Conservation (phyloP, 2,329 filamentous ascomycete species). For the Pseudonectria buxi region DNA sequence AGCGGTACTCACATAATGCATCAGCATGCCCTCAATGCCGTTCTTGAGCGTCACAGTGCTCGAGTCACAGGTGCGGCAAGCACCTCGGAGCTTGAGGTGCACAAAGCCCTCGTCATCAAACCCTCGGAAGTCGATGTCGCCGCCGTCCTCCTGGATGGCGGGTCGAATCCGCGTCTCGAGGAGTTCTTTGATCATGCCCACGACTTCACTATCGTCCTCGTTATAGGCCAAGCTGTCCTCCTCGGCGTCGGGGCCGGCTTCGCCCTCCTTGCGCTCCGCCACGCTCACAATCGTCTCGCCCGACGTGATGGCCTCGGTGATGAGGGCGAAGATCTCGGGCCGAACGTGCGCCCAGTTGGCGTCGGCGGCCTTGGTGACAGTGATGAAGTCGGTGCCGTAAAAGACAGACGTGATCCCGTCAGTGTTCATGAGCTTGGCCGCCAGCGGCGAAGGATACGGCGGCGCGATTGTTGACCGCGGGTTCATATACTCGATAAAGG, state of each 20-base stretch:
- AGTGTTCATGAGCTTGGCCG: conserved; percentile 82
- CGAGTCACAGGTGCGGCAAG: conserved; percentile 92
- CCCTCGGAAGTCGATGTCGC: conserved; percentile 91
- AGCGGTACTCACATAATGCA: conserved; percentile 71
- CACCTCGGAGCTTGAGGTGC: conserved; percentile 79
- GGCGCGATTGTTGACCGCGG: conserved; percentile 83
- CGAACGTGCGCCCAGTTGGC: conserved; percentile 93
- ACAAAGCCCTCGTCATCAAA: conserved; percentile 79
- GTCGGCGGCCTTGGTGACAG: conserved; percentile 82
- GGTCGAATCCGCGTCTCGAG: conserved; percentile 91
- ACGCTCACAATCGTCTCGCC: conserved; percentile 76
- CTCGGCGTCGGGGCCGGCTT: conserved; percentile 30
- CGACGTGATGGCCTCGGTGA: conserved; percentile 83
- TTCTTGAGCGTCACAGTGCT: conserved; percentile 96
- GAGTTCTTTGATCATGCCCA: conserved; percentile 98
- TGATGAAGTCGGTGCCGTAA: conserved; percentile 94
- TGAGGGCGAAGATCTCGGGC: conserved; percentile 89
- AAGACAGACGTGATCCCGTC: conserved; percentile 94
- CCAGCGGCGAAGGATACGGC: conserved; percentile 84
- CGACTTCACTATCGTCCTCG: conserved; percentile 87
- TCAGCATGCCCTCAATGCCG: conserved; percentile 96
- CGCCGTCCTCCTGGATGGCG: conserved; percentile 94
- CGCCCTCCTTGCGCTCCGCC: conserved; percentile 53
- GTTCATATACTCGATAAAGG: conserved; percentile 87
- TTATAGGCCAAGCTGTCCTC: conserved; percentile 74